Conservation (phyloP, 2,329 filamentous ascomycete genomes). For the Epichloe festucae region DNA sequence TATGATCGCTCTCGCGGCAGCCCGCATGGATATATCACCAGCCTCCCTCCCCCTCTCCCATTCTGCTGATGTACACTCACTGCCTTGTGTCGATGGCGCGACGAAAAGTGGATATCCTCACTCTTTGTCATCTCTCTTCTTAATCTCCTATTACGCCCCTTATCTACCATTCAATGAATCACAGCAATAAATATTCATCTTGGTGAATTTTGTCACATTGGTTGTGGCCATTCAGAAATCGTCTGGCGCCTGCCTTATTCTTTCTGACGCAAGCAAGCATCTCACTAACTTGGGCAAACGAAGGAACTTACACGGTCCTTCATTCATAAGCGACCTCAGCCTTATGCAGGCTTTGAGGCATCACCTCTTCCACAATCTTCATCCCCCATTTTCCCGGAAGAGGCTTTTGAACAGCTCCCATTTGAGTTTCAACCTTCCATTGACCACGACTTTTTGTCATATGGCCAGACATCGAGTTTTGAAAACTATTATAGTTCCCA, state of each 20-base stretch:
- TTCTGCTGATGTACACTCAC: slow-evolving; percentile 7
- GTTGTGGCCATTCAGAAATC: neutral
- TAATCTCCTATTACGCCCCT: neutral
- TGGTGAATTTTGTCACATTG: neutral
- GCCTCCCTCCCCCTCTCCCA: slow-evolving; percentile 18
- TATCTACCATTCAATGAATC: neutral
- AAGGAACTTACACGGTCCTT: slow-evolving; percentile 19
- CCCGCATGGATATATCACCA: slow-evolving; percentile 33
- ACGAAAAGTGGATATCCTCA: slow-evolving; percentile 8
- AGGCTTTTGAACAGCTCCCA: neutral
- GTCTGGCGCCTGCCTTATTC: neutral
- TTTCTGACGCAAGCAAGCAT: slow-evolving; percentile 5
- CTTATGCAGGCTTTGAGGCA: slow-evolving; percentile 14
- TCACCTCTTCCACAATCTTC: slow-evolving; percentile 9
- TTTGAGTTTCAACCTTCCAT: slow-evolving; percentile 15
- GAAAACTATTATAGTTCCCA: slow-evolving; percentile 17
- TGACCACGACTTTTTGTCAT: slow-evolving; percentile 17
- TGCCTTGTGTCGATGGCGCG: neutral
- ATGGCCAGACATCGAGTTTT: slow-evolving; percentile 19
- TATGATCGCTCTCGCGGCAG: slow-evolving; percentile 25
- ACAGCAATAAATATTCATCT: neutral
- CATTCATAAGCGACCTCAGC: slow-evolving; percentile 17
- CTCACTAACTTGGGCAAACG: slow-evolving; percentile 23
- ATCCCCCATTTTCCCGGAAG: slow-evolving; percentile 10
- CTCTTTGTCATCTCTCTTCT: slow-evolving; percentile 10